Evolutionary conservation across 23 red algal genomes (phyloP), one percentile per base, ranked within the genome.

Genomic region (Gracilaria vermiculophylla): DNA sequence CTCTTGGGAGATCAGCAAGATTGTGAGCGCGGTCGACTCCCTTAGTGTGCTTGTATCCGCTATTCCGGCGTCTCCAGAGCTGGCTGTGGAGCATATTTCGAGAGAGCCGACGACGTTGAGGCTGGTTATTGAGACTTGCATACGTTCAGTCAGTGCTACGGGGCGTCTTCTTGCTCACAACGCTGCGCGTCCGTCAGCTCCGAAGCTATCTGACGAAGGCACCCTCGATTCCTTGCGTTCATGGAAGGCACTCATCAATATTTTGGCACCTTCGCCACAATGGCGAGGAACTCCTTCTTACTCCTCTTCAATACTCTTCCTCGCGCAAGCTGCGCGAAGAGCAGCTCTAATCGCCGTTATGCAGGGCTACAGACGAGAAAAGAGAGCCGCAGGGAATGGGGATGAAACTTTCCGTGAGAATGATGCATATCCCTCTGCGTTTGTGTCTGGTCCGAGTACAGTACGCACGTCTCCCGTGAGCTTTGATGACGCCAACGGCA

Each of bases 111-210:
- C 76, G 48, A 87, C 83, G 11, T 28, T 87, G 51, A 62, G 83
- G 19, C 67, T 87, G 11, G 83, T 87, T 6, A 87, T 87, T n/a
- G 83, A 87, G 28, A 87, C 64, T 27, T 87, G 83, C 53, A 87
- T 87, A 37, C 83, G 83, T 3, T 87, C 83, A 53, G 67, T 87
- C 21, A 87, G 83, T 49, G 83, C 83, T 16, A 87, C 83, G 32
- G 83, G 83, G 17, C 83, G 83, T n/a, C 67, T 87, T 24, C 50
- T 87, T 32, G 83, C 83, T 39, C 83, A 87, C 28, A 87, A 87
- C 29, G 66, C 66, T 37, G 83, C 83, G 6, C 83, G 83, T 5
- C 49, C 47, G 21, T 87, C 83, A 10, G 83, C 83, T 27, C 83
- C 83, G 13, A 73, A 69, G 35, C 67, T 87, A 17, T 74, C 83